phyloP scores from a whole-genome alignment of 2,329 filamentous ascomycete genomes.

The Zalaria sp. region DNA sequence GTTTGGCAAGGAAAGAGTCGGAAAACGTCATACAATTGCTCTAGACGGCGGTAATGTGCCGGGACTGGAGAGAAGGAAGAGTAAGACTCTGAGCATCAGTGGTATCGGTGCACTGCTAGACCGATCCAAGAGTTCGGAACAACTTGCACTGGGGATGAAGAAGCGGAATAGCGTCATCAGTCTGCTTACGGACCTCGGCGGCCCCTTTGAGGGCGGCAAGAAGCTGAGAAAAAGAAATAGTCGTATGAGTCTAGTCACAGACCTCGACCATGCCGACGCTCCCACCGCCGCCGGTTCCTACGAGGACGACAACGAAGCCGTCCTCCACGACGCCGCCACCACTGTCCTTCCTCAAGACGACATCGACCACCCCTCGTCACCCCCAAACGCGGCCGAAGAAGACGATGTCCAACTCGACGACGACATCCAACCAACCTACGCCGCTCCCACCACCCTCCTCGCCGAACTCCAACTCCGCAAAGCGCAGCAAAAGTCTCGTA shows the following conservation, averaged over 20 bases:
- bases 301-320: background rate
- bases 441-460: slow-evolving; percentile 75
- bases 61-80: background rate
- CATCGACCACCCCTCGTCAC: slow-evolving; percentile 4
- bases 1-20: slow-evolving; percentile 33
- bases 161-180: slow-evolving; percentile 17
- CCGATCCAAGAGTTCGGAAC: slow-evolving; percentile 1
- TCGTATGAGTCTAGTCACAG: slow-evolving; percentile 15
- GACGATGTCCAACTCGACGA: slow-evolving; percentile 28
- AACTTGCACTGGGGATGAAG: slow-evolving; percentile 6
- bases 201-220: slow-evolving; percentile 14
- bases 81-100: slow-evolving; percentile 4
- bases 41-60: slow-evolving; percentile 1
- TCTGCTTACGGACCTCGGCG: slow-evolving; percentile 15
- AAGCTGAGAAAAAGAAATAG: slow-evolving; percentile 20
- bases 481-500: slow-evolving; percentile 70
- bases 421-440: slow-evolving; percentile 41
- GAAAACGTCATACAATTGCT: slow-evolving; percentile 10
- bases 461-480: slow-evolving; percentile 89
- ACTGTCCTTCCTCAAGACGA: background rate
- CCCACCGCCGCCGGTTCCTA: background rate
- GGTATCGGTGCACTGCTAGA: slow-evolving; percentile 5
- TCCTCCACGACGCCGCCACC: background rate
- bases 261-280: slow-evolving; percentile 1
- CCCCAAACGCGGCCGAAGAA: slow-evolving; percentile 18